phyloP scores from a whole-genome alignment of 306 rosid species.

The Pachyrhizus erosus region DNA sequence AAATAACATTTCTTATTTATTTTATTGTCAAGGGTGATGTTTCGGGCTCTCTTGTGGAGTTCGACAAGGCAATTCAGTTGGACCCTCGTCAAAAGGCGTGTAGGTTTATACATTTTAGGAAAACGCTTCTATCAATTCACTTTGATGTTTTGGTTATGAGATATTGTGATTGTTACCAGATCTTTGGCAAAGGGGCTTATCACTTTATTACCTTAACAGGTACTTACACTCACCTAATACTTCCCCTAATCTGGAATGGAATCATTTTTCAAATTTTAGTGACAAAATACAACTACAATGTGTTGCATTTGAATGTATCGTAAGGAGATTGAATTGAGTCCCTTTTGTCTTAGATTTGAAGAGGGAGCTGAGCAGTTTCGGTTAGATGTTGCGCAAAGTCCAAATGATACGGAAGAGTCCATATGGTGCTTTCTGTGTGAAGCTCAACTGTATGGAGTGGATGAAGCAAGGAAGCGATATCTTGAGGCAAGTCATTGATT shows the following conservation, averaged over 20 bases:
- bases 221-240: conserved; percentile 36
- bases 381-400: conserved; percentile 91
- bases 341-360: conserved; percentile 60
- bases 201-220: conserved; percentile 87
- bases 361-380: conserved; percentile 97
- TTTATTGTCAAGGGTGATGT: conserved; percentile 68
- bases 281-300: background rate
- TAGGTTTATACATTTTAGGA: conserved; percentile 49
- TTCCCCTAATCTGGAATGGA: background rate
- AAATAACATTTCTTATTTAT: background rate
- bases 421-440: conserved; percentile 96
- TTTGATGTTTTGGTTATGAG: conserved; percentile 41
- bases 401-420: conserved; percentile 94
- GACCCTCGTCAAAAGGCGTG: conserved; percentile 97
- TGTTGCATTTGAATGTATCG: background rate
- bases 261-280: background rate
- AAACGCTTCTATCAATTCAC: conserved; percentile 20
- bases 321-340: conserved; percentile 26
- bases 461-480: conserved; percentile 78
- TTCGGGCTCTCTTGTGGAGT: conserved; percentile 77
- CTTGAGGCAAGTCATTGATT: conserved; percentile 66
- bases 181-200: conserved; percentile 97
- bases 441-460: conserved; percentile 83
- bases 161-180: conserved; percentile 60
- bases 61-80: conserved; percentile 79